These are phyloP conservation scores for Erodium maritimum DNA, from an alignment of 345 rosid species.

Conservation along the genomic window DNA sequence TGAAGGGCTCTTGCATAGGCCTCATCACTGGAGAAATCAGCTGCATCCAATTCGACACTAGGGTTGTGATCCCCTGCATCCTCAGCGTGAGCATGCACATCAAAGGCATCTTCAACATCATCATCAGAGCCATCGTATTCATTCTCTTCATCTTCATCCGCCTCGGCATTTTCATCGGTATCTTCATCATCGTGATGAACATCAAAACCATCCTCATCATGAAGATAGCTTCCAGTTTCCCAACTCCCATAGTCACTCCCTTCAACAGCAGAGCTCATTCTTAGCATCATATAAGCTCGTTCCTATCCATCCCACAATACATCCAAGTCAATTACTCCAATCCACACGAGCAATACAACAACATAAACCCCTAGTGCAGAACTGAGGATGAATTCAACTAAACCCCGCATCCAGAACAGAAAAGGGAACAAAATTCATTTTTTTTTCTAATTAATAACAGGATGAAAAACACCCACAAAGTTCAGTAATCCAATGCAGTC, in stretches of 20 bases:
- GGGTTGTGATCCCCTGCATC: conserved; percentile 20
- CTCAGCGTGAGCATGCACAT: conserved; percentile 41
- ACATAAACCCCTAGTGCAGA: not conserved
- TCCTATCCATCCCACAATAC: conserved; percentile 32
- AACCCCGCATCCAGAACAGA: too few relatives aligned
- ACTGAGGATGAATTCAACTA: too few relatives aligned
- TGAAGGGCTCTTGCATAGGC: conserved; percentile 88
- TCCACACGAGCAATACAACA: not conserved
- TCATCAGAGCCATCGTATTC: conserved; percentile 26
- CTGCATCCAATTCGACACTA: conserved; percentile 35
- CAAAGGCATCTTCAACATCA: conserved; percentile 49
- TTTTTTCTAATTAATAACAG: too few relatives aligned
- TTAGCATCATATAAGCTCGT: conserved; percentile 81
- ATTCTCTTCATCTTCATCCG: conserved; percentile 15
- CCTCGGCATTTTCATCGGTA: not conserved
- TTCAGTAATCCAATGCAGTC: not conserved
- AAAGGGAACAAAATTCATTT: too few relatives aligned
- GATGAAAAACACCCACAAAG: not conserved
- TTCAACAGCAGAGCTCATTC: conserved; percentile 35
- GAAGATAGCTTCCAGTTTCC: conserved; percentile 58
- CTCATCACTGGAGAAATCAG: conserved; percentile 63
- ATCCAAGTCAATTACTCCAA: not conserved
- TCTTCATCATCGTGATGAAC: conserved; percentile 24
- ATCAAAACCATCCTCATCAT: conserved; percentile 36
- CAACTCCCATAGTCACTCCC: conserved; percentile 77